Percentiles rank a stretch among this genome's conserved stretches.
These are phyloP conservation scores for Luvunga scandens DNA, from an alignment of 345 rosid genomes.

Conservation along the genomic window DNA sequence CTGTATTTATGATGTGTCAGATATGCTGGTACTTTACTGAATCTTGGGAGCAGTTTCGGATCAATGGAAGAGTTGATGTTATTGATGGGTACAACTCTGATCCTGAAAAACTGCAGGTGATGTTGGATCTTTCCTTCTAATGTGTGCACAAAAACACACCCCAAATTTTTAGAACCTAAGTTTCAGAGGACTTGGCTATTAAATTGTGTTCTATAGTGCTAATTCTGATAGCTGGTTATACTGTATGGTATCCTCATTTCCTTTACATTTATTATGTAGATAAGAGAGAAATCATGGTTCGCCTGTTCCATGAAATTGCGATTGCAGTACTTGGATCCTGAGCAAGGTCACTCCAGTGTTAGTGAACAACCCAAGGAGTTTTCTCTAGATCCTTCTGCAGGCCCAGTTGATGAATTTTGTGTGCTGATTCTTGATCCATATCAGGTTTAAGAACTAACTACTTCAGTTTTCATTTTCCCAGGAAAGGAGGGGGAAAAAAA, in stretches of 20 bases:
- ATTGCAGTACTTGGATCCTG: slow-evolving; percentile 57
- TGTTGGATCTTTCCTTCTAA: neutral
- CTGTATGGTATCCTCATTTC: slow-evolving; percentile 5
- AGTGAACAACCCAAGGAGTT: slow-evolving; percentile 34
- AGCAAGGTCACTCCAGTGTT: slow-evolving; percentile 57
- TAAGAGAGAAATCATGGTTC: slow-evolving; percentile 79
- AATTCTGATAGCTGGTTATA: slow-evolving; percentile 1
- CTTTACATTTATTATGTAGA: slow-evolving; percentile 38
- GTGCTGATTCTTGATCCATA: slow-evolving; percentile 74
- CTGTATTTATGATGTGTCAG: slow-evolving; percentile 20
- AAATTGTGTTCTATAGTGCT: neutral
- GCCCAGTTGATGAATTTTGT: slow-evolving; percentile 66
- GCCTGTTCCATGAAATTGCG: slow-evolving; percentile 67
- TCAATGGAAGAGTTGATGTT: slow-evolving; percentile 69
- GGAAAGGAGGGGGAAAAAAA: neutral
- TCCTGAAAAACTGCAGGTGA: slow-evolving; percentile 64
- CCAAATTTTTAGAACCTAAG: neutral
- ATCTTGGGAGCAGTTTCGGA: slow-evolving; percentile 93
- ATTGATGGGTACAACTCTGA: slow-evolving; percentile 66
- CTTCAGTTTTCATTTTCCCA: neutral
- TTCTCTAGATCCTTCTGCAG: slow-evolving; percentile 56
- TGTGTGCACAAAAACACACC: neutral
- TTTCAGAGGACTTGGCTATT: neutral
- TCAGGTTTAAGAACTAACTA: slow-evolving; percentile 45
- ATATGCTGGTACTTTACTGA: slow-evolving; percentile 89